These are phyloP conservation scores for Dactylonectria macrodidyma DNA, from an alignment of 2,329 filamentous ascomycete genomes.

Conservation along the genomic window DNA sequence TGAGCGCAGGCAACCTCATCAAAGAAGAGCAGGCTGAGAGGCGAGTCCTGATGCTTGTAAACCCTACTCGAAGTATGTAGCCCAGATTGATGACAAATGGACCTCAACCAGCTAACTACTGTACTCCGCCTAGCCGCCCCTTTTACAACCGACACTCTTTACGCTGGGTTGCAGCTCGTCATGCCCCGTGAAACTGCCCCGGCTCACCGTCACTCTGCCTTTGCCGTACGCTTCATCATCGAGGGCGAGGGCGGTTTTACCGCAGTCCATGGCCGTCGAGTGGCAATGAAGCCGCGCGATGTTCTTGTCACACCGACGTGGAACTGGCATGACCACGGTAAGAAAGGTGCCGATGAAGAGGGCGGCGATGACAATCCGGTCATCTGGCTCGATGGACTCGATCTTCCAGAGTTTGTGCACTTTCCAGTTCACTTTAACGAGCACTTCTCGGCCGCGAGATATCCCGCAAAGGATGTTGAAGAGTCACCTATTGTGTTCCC, in stretches of 20 bases:
- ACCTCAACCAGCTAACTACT: not conserved
- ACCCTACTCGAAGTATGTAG: conserved; percentile 59
- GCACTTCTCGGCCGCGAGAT: conserved; percentile 61
- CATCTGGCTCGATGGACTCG: conserved; percentile 71
- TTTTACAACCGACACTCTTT: conserved; percentile 71
- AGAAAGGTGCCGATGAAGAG: conserved; percentile 60
- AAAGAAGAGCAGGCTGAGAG: conserved; percentile 58
- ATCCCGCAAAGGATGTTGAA: conserved; percentile 61
- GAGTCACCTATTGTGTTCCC: conserved; percentile 63
- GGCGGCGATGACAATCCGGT: conserved; percentile 55
- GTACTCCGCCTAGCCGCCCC: conserved; percentile 51
- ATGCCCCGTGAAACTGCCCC: conserved; percentile 69
- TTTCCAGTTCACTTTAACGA: conserved; percentile 69
- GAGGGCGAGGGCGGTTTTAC: conserved; percentile 69
- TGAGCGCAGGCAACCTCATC: conserved; percentile 52
- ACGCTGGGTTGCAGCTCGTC: conserved; percentile 70
- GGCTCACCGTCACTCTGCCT: conserved; percentile 69
- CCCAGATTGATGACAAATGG: no score
- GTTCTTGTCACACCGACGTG: conserved; percentile 70
- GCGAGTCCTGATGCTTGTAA: conserved; percentile 58
- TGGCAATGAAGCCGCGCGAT: conserved; percentile 66
- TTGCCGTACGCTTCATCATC: conserved; percentile 70
- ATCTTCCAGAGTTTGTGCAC: conserved; percentile 66
- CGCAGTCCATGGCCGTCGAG: conserved; percentile 67
- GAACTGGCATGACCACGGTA: conserved; percentile 52